phyloP scores from a whole-genome alignment of 164 flowering plant genomes.

The Litsea cubeba region DNA sequence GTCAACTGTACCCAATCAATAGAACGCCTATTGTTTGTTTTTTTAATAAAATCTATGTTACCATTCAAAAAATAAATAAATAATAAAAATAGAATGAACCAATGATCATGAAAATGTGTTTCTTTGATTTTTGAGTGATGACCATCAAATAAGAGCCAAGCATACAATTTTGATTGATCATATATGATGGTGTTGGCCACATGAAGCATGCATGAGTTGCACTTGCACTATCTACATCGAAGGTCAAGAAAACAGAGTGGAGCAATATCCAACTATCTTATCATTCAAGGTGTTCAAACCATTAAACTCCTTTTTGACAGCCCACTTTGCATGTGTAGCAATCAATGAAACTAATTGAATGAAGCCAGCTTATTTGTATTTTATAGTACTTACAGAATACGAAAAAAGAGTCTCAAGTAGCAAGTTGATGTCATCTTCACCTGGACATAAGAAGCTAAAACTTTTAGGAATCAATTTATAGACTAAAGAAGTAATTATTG shows the following conservation, averaged over 20 bases:
- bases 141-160: too few relatives aligned
- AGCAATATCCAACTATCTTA: too few relatives aligned
- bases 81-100: background rate
- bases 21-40: background rate
- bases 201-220: too few relatives aligned
- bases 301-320: background rate
- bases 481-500: constrained; percentile 3
- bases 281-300: background rate
- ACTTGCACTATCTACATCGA: too few relatives aligned
- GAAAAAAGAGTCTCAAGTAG: constrained; percentile 62
- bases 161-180: too few relatives aligned
- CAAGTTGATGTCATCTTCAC: constrained; percentile 53
- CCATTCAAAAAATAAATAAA: too few relatives aligned
- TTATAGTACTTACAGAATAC: constrained; percentile 48
- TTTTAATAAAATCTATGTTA: too few relatives aligned
- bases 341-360: background rate
- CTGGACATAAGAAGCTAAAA: constrained; percentile 27
- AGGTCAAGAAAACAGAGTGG: too few relatives aligned
- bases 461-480: constrained; percentile 9
- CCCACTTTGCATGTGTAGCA: background rate
- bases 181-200: too few relatives aligned
- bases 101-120: background rate
- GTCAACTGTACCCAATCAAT: background rate
- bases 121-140: background rate
- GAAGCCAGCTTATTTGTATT: background rate